Evolutionary conservation across 129 eudicot genomes (phyloP).

Genomic region (Kitagawia praeruptora): DNA sequence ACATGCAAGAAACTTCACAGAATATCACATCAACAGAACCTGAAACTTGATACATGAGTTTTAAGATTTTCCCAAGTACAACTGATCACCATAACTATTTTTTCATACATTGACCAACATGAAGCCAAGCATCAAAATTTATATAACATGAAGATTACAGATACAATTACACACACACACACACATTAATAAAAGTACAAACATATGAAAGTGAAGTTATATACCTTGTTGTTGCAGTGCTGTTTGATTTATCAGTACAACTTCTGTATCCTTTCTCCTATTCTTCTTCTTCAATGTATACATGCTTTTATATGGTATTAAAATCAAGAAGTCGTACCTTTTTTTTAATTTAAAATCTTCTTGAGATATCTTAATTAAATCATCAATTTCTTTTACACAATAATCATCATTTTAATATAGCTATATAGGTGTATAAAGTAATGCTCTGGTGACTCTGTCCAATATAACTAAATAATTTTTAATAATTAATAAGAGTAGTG

Average conservation of each 20-base stretch:
- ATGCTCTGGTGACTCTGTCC: not conserved
- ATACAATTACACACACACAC: not conserved
- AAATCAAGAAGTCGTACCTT: not conserved
- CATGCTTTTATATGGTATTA: not conserved
- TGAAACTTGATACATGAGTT: not conserved
- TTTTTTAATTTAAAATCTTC: not conserved
- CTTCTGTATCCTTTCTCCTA: not conserved
- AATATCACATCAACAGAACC: not conserved
- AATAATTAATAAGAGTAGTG: not conserved
- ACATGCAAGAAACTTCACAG: not conserved
- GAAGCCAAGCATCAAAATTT: not conserved
- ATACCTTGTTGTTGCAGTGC: not conserved
- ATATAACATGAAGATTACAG: not conserved
- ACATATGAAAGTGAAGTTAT: not conserved
- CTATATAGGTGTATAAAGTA: not conserved
- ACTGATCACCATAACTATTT: not conserved
- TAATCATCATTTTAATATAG: not conserved
- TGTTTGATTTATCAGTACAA: too few species aligned
- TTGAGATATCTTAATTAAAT: not conserved
- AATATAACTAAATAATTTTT: not conserved
- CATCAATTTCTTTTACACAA: too few species aligned
- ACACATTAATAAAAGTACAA: not conserved
- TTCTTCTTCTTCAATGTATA: not conserved
- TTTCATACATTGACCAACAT: not conserved
- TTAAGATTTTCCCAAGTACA: not conserved